Evolutionary conservation across 2,329 filamentous ascomycete genomes (phyloP), one percentile per base, ranked within the genome.

Genomic region (Aschersonia sp.): DNA sequence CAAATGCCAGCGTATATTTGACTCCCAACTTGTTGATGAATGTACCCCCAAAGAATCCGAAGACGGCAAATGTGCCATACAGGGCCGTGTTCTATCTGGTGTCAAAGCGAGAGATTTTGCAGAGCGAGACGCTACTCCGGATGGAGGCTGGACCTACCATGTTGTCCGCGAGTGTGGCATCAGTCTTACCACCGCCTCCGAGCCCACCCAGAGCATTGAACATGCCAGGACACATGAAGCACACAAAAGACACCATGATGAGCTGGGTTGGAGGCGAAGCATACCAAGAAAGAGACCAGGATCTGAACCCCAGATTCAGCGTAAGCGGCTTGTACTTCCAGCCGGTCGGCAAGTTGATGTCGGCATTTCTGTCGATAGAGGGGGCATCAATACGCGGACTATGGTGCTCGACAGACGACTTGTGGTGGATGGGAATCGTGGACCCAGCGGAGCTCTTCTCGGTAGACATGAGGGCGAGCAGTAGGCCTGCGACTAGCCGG

Each of bases 1-100:
- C 85, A 55, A 89, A 75, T 3, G 78, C 72, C 45, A 89, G 69
- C 5, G 84, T 81, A 30, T 71, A 58, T 56, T 75, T 78, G 52
- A 88, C 74, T 48, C 85, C 85, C 45, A 88, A 71, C 55, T 75
- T 77, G 68, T 91, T 91, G 66, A 83, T 80, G 58, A 89, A 75
- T 42, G 83, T 89, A 48, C 83, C 83, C 53, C 84, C 82, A 59
- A 84, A 74, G 64, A 86, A 76, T 50, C 77, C 83, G 35, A 80
- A 71, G 45, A 78, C 67, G 35, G 77, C 77, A 60, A 87, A 86
- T 40, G 80, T 82, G 50, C 77, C 76, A 66, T 87, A 85, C 32
- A 88, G 64, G 10, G 82, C 82, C 4, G 78, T 81, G 64, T 79
- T 84, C 57, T 56, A 9, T 9, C 43, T 47, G 32, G 10, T n/a